Conservation (phyloP, 2,329 filamentous ascomycete genomes). For the Cadophora sp. region DNA sequence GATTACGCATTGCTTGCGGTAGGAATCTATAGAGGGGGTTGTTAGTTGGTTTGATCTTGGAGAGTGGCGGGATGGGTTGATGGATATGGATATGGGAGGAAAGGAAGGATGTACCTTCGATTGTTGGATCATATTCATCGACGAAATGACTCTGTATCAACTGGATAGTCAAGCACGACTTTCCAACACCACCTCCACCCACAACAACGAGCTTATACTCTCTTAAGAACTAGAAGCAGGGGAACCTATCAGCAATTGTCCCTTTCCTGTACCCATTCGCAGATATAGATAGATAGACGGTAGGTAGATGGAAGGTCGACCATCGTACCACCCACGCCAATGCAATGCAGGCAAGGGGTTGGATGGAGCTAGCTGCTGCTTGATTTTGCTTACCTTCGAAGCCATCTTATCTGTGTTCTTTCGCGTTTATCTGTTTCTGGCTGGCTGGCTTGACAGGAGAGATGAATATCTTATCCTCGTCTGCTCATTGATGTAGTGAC, state of each 20-base stretch:
- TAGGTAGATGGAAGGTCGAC: neutral
- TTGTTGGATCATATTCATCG: slow-evolving; percentile 98
- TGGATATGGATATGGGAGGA: slow-evolving; percentile 15
- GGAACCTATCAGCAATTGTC: slow-evolving; percentile 13
- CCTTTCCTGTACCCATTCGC: neutral
- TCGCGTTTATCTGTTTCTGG: slow-evolving; percentile 33
- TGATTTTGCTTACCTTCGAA: slow-evolving; percentile 46
- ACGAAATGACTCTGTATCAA: slow-evolving; percentile 88
- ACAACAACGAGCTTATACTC: slow-evolving; percentile 98
- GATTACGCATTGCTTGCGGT: slow-evolving; percentile 99
- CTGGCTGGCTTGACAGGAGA: slow-evolving; percentile 9
- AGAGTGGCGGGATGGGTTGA: neutral
- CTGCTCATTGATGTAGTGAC: slow-evolving; percentile 5
- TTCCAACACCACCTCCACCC: slow-evolving; percentile 97
- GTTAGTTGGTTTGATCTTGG: neutral
- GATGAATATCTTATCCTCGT: neutral
- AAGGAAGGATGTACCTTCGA: slow-evolving; percentile 77
- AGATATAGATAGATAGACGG: neutral
- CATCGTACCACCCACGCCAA: neutral
- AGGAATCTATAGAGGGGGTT: slow-evolving; percentile 73
- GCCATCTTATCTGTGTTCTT: slow-evolving; percentile 43
- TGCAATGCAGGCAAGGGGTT: neutral
- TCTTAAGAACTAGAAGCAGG: slow-evolving; percentile 71
- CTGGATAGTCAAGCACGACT: slow-evolving; percentile 99
- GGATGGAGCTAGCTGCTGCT: neutral